phyloP scores from a whole-genome alignment of 139 green algal genomes.

The Tetratostichococcus sp. region DNA sequence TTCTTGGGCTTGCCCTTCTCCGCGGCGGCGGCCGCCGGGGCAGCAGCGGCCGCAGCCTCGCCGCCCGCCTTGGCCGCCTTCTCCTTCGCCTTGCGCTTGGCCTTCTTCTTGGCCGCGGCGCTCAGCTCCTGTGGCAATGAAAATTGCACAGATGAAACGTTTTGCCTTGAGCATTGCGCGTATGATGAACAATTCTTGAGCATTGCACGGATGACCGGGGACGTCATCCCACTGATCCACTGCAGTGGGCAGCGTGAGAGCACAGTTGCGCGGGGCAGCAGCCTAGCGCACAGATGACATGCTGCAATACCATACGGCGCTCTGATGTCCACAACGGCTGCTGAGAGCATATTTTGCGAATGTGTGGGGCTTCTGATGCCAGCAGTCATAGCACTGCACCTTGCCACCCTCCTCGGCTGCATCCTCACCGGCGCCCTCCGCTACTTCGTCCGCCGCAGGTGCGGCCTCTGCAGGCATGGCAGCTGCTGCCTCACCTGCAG shows the following conservation, averaged over 20 bases:
- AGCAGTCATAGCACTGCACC: neutral
- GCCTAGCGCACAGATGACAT: no score
- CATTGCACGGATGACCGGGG: no score
- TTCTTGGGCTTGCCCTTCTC: slow-evolving; percentile 74
- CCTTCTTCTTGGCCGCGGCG: slow-evolving; percentile 57
- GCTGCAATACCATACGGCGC: no score
- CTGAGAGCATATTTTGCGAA: no score
- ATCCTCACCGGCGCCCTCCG: slow-evolving; percentile 16
- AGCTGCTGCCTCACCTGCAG: neutral
- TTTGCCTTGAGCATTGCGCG: no score
- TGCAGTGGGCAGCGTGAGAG: no score
- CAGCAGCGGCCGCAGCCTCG: neutral
- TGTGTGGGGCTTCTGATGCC: neutral
- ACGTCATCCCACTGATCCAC: no score
- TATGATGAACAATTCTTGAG: no score
- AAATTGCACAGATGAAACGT: no score
- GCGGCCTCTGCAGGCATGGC: neutral
- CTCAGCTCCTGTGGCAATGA: slow-evolving; percentile 27
- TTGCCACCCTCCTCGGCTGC: slow-evolving; percentile 21
- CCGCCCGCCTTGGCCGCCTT: slow-evolving; percentile 11
- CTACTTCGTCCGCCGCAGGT: slow-evolving; percentile 16
- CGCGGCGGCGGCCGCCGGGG: neutral
- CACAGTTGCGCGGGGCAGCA: no score
- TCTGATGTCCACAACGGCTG: no score
- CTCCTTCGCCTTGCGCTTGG: slow-evolving; percentile 60